Percentiles rank a stretch among this genome's conserved stretches.
These are phyloP conservation scores for Fusarium pininemorale DNA, from an alignment of 2,329 filamentous ascomycete species.

Conservation along the genomic window DNA sequence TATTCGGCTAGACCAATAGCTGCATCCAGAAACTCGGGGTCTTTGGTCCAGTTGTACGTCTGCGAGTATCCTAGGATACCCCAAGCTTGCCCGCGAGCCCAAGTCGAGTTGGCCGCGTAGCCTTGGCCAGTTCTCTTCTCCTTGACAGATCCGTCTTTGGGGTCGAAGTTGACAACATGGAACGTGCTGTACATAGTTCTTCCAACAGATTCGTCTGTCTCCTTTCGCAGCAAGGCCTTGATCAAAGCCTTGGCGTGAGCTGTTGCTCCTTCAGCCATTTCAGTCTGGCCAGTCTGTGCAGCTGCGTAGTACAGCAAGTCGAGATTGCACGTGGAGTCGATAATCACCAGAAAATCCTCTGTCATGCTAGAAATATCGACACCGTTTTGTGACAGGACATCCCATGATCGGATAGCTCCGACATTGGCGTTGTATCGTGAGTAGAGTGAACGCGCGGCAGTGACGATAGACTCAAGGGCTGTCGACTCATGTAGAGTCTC, in stretches of 20 bases:
- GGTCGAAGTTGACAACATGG: conserved; percentile 62
- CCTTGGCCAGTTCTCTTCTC: conserved; percentile 60
- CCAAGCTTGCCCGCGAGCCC: conserved; percentile 64
- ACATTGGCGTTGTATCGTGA: conserved; percentile 54
- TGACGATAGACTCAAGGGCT: conserved; percentile 52
- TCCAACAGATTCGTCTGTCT: conserved; percentile 32
- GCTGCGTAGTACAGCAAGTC: conserved; percentile 51
- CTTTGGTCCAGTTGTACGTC: conserved; percentile 58
- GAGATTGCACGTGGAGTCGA: conserved; percentile 55
- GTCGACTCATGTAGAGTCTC: conserved; percentile 52
- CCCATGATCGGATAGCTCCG: conserved; percentile 60
- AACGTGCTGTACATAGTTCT: conserved; percentile 47
- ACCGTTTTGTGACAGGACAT: conserved; percentile 46
- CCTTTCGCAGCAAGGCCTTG: conserved; percentile 52
- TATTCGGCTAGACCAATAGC: conserved; percentile 59
- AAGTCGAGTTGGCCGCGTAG: conserved; percentile 56
- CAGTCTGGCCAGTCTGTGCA: conserved; percentile 41
- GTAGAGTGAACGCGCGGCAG: conserved; percentile 55
- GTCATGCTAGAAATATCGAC: conserved; percentile 45
- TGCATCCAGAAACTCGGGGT: conserved; percentile 54
- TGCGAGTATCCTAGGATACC: conserved; percentile 60
- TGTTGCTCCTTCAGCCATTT: conserved; percentile 44
- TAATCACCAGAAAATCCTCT: conserved; percentile 52
- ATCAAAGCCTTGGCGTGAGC: conserved; percentile 54
- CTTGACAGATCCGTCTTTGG: conserved; percentile 53